A percentile compares a stretch with the other conserved stretches of the same genome.
Evolutionary conservation across 495 filamentous ascomycete genomes (phyloP).

Genomic region (Hyaloscypha hepaticicola): DNA sequence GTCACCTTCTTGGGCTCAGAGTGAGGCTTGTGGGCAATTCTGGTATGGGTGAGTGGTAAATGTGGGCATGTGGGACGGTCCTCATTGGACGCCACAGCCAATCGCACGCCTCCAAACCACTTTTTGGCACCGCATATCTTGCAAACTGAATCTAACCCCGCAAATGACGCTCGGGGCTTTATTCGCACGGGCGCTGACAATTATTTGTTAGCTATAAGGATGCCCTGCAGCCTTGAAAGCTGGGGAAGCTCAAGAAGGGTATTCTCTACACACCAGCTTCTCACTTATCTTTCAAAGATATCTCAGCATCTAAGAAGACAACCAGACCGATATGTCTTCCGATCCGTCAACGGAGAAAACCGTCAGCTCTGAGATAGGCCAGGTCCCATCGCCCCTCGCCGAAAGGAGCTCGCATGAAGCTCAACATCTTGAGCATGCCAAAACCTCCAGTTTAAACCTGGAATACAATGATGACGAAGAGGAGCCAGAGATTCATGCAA

Average conservation of each 20-base stretch:
- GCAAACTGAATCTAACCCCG: not conserved
- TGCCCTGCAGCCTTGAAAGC: not conserved
- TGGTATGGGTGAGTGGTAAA: not conserved
- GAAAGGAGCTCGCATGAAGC: not conserved
- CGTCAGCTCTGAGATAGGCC: not conserved
- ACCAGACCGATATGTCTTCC: not conserved
- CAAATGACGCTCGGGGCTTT: not conserved
- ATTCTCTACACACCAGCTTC: not conserved
- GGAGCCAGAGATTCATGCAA: constrained; percentile 3
- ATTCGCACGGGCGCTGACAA: not conserved
- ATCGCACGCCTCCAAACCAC: not conserved
- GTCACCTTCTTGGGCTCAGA: too few species aligned
- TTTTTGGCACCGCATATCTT: not conserved
- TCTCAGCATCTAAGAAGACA: too few species aligned
- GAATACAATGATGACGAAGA: constrained; percentile 4
- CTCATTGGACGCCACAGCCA: not conserved
- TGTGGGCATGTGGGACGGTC: not conserved
- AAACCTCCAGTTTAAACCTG: not conserved
- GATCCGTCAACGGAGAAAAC: not conserved
- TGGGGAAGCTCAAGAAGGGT: not conserved
- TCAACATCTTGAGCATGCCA: not conserved
- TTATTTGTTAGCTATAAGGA: not conserved
- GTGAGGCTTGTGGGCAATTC: not conserved
- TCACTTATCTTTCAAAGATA: not conserved
- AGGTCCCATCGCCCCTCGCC: not conserved